Conservation (phyloP, 2,329 filamentous ascomycete genomes). For the Drechmeria coniospora region DNA sequence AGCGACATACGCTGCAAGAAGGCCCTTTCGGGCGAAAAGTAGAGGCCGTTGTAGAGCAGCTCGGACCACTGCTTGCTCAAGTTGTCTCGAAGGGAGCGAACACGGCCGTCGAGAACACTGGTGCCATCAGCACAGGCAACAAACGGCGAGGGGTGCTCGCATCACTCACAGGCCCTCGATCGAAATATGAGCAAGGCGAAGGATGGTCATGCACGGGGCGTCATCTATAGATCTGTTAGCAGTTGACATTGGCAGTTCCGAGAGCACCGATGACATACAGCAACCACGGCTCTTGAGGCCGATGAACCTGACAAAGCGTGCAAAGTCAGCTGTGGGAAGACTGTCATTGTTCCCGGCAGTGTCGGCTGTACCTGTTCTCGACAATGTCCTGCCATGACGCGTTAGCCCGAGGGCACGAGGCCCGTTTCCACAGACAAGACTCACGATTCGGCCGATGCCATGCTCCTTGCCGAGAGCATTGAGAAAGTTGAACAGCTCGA, state of each 20-base stretch:
- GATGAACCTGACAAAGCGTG: constrained; percentile 11
- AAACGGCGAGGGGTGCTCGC: no score
- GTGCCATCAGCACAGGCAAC: no score
- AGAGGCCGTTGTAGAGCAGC: constrained; percentile 33
- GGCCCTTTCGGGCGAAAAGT: constrained; percentile 36
- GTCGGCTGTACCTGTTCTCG: background rate
- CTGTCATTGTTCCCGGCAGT: no score
- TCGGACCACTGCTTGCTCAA: constrained; percentile 31
- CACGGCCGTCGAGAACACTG: no score
- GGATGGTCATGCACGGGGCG: constrained; percentile 8
- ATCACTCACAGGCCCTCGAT: constrained; percentile 43
- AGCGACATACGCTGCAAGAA: constrained; percentile 23
- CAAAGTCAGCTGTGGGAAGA: background rate
- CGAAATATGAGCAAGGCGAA: constrained; percentile 21
- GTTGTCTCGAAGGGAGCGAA: constrained; percentile 37
- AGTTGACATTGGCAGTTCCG: no score
- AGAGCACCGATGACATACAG: background rate
- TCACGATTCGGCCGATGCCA: constrained; percentile 51
- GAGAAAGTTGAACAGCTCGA: constrained; percentile 48
- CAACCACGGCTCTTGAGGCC: constrained; percentile 14
- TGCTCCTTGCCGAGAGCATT: constrained; percentile 48
- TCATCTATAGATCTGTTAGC: no score
- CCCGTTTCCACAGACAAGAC: constrained; percentile 7
- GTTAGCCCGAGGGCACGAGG: constrained; percentile 9
- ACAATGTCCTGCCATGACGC: background rate